phyloP scores from a whole-genome alignment of 208 protist species.

The Crithidia sp. region DNA sequence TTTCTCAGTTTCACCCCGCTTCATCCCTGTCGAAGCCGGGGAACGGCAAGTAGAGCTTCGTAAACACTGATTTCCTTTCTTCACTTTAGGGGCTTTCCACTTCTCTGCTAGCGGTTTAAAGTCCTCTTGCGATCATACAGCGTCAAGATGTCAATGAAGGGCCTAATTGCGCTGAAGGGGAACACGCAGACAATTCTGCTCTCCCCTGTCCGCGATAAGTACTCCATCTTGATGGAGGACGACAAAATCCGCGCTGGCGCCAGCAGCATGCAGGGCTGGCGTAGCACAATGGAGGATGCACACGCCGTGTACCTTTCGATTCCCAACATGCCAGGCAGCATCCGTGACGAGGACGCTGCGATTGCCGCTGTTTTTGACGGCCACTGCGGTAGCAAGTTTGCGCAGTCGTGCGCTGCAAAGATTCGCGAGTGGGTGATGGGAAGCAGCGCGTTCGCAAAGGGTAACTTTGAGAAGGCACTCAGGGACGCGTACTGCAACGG shows the following conservation, averaged over 20 bases:
- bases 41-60: constrained; percentile 8
- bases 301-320: constrained; percentile 86
- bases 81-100: not conserved
- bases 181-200: constrained; percentile 84
- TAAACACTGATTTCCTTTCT: constrained; percentile 22
- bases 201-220: constrained; percentile 86
- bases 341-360: constrained; percentile 77
- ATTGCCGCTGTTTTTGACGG: constrained; percentile 90
- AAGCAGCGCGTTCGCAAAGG: constrained; percentile 52
- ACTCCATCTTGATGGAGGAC: constrained; percentile 92
- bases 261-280: constrained; percentile 93
- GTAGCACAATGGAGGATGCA: constrained; percentile 92
- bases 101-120: not conserved
- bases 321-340: constrained; percentile 63
- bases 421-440: constrained; percentile 81
- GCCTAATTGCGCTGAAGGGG: constrained; percentile 49
- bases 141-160: constrained; percentile 51
- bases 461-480: constrained; percentile 75
- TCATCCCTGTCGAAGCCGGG: constrained; percentile 14
- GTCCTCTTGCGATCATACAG: too few species aligned
- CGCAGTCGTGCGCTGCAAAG: constrained; percentile 76
- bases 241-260: constrained; percentile 89
- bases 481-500: constrained; percentile 69
- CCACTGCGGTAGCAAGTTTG: constrained; percentile 84
- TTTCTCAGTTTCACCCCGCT: not conserved